phyloP scores from a whole-genome alignment of 257 asterid genomes.

The Primulina tabacum region DNA sequence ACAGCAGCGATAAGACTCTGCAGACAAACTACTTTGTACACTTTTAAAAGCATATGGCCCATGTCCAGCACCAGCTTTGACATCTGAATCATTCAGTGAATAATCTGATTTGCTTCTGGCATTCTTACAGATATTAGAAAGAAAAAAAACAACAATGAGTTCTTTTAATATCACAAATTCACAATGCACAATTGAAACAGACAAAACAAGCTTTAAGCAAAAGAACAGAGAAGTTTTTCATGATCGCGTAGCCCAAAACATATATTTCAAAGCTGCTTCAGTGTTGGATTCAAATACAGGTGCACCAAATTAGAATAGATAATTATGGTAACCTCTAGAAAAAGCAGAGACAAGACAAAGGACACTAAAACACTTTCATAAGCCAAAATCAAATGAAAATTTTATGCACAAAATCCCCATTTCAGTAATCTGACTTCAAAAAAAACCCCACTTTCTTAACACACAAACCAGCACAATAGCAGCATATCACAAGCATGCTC shows the following conservation, averaged over 20 bases:
- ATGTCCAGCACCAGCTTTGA: conserved; percentile 32
- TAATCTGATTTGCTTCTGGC: conserved; percentile 44
- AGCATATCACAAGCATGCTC: background rate
- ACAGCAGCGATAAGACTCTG: conserved; percentile 62
- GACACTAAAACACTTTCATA: background rate
- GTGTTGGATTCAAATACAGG: background rate
- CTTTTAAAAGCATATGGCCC: conserved; percentile 41
- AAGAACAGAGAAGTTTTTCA: too few relatives aligned
- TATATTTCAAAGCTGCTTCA: background rate
- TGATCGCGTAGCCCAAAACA: background rate
- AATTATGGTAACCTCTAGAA: background rate
- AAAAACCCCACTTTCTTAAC: background rate
- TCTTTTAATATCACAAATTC: background rate
- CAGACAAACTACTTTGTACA: conserved; percentile 48
- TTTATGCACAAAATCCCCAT: too few relatives aligned
- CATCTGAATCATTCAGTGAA: conserved; percentile 38
- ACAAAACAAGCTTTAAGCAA: background rate
- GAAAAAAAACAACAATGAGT: background rate
- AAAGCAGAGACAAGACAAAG: background rate
- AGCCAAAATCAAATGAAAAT: background rate
- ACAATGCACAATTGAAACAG: background rate
- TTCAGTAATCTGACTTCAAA: background rate
- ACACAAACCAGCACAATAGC: background rate
- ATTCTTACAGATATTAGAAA: conserved; percentile 35
- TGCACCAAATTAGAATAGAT: background rate